Percentiles rank a stretch among this genome's conserved stretches.
Evolutionary conservation across 2,329 filamentous ascomycete species (phyloP).

Genomic region (Ophiostoma himal-ulmi): DNA sequence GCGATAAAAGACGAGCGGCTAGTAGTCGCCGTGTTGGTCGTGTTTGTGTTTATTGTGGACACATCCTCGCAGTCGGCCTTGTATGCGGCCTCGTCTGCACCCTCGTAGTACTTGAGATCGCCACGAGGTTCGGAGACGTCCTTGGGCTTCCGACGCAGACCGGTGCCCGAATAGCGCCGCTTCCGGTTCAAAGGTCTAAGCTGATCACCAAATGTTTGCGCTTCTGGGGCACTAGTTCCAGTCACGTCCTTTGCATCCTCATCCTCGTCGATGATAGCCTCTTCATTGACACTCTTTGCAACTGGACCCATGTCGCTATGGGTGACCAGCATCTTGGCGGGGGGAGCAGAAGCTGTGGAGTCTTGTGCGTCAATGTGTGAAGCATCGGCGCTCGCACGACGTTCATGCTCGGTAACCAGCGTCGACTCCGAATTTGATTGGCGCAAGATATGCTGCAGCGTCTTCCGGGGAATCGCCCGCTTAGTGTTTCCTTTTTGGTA

Average conservation of each 20-base stretch:
- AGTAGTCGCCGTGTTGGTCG: conserved; percentile 23
- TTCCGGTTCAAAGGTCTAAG: conserved; percentile 41
- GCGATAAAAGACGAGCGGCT: conserved; percentile 24
- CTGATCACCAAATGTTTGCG: conserved; percentile 47
- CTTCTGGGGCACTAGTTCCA: conserved; percentile 60
- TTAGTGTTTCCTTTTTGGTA: conserved; percentile 62
- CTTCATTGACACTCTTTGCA: conserved; percentile 3
- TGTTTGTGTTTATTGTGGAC: conserved; percentile 12
- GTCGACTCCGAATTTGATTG: conserved; percentile 43
- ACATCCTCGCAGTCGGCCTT: conserved; percentile 58
- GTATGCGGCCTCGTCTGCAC: conserved; percentile 78
- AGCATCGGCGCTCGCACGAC: conserved; percentile 12
- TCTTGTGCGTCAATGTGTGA: background rate
- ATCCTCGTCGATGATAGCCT: background rate
- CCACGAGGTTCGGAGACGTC: conserved; percentile 66
- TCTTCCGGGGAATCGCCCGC: conserved; percentile 55
- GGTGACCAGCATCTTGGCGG: conserved; percentile 18
- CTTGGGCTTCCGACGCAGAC: conserved; percentile 65
- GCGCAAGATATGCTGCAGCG: conserved; percentile 42
- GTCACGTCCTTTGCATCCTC: conserved; percentile 47
- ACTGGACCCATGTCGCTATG: conserved; percentile 22
- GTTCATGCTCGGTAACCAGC: conserved; percentile 27
- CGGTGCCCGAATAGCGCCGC: conserved; percentile 81
- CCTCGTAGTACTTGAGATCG: conserved; percentile 84
- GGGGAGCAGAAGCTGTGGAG: background rate